These are phyloP conservation scores for Dioscorea zingiberensis DNA, from an alignment of 106 monocot species.

Conservation along the genomic window DNA sequence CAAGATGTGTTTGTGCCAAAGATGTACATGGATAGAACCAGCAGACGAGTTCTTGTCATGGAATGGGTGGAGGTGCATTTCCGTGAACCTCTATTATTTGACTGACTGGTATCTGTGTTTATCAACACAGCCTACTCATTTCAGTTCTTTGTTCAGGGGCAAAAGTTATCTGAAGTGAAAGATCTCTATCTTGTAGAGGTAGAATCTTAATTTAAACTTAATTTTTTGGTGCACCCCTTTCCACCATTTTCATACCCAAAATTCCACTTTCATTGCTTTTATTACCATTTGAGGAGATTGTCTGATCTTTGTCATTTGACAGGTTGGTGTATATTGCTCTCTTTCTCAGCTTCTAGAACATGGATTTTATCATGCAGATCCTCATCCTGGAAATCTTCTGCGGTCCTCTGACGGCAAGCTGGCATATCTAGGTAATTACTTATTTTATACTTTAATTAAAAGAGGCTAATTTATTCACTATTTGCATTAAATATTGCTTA, in stretches of 20 bases:
- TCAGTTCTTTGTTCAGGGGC: constrained; percentile 44
- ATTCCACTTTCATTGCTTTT: not conserved
- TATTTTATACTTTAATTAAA: too few relatives aligned
- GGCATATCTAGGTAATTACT: constrained; percentile 72
- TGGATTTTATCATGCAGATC: constrained; percentile 99
- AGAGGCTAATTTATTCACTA: too few relatives aligned
- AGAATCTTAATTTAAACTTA: not conserved
- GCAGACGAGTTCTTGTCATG: constrained; percentile 78
- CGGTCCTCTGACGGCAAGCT: constrained; percentile 88
- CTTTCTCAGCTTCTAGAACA: constrained; percentile 92
- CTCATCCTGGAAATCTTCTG: constrained; percentile 98
- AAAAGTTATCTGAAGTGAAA: constrained; percentile 71
- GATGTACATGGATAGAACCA: constrained; percentile 75
- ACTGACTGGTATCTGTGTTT: too few relatives aligned
- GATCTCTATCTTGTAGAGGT: constrained; percentile 99
- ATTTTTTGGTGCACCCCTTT: too few relatives aligned
- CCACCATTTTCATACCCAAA: not conserved
- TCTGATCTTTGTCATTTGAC: constrained; percentile 14
- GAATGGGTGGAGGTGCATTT: constrained; percentile 94
- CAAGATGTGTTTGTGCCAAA: constrained; percentile 84
- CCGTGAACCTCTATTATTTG: constrained; percentile 1
- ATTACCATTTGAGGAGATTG: not conserved
- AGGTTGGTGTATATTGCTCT: constrained; percentile 99
- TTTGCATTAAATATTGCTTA: too few relatives aligned
- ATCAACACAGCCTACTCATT: not conserved